phyloP scores from a whole-genome alignment of 768 basidiomycete species.

The Psilocybe tampanensis region DNA sequence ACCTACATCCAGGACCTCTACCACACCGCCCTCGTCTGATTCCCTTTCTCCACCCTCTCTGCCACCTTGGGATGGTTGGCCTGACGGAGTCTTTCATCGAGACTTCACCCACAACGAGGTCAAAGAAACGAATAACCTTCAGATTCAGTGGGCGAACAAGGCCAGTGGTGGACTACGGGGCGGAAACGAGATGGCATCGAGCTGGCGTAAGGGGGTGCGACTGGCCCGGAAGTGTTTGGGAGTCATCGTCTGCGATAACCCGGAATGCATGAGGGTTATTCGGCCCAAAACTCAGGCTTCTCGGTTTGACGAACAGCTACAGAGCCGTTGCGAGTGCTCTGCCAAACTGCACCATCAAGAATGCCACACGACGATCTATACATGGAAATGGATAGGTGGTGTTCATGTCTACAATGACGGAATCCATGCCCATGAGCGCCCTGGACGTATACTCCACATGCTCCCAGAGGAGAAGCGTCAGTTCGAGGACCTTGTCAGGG shows the following conservation, averaged over 20 bases:
- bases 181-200: background rate
- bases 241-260: background rate
- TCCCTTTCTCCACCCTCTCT: no score
- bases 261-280: background rate
- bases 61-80: constrained; percentile 12
- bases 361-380: background rate
- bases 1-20: no score
- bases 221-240: background rate
- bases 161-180: no score
- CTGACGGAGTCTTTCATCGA: background rate
- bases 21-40: no score
- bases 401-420: constrained; percentile 5
- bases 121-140: background rate
- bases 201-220: background rate
- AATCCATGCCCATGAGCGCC: background rate
- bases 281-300: background rate
- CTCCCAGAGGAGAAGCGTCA: background rate
- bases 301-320: background rate
- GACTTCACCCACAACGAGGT: background rate
- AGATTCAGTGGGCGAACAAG: background rate
- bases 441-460: constrained; percentile 16
- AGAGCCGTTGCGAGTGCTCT: background rate
- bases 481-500: constrained; percentile 14
- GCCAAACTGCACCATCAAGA: background rate
- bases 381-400: constrained; percentile 1